phyloP scores from a whole-genome alignment of 2,329 filamentous ascomycete genomes.

The Fusarium graminum region DNA sequence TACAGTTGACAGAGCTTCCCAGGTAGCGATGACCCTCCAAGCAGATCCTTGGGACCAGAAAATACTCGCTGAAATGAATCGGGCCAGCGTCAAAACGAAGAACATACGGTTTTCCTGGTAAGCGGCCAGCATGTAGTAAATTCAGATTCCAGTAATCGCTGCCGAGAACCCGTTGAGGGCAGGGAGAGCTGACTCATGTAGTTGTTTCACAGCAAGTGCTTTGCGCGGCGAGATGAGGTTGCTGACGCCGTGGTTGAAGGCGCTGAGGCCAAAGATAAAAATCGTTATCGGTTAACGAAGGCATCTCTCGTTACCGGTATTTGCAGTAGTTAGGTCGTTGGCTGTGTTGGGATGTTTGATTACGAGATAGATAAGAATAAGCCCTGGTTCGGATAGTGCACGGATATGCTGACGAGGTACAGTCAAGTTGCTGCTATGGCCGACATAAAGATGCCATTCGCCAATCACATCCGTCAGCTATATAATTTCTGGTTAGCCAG shows the following conservation, averaged over 20 bases:
- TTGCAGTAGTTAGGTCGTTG: no score
- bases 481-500: neutral
- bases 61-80: conserved; percentile 22
- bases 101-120: conserved; percentile 25
- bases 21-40: conserved; percentile 22
- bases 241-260: conserved; percentile 30
- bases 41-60: conserved; percentile 26
- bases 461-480: neutral
- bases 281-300: conserved; percentile 19
- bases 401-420: neutral
- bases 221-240: conserved; percentile 31
- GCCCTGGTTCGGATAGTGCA: neutral
- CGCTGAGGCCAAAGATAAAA: conserved; percentile 30
- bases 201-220: conserved; percentile 25
- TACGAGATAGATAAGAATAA: neutral
- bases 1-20: conserved; percentile 16
- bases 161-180: conserved; percentile 35
- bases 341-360: no score
- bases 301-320: neutral
- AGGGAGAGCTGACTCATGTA: conserved; percentile 26
- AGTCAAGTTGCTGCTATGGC: neutral
- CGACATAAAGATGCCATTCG: neutral
- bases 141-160: conserved; percentile 27
- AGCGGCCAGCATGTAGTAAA: conserved; percentile 23
- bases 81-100: conserved; percentile 12